Conservation (phyloP, 2,329 filamentous ascomycete genomes). For the Sarocladium brachiariae region DNA sequence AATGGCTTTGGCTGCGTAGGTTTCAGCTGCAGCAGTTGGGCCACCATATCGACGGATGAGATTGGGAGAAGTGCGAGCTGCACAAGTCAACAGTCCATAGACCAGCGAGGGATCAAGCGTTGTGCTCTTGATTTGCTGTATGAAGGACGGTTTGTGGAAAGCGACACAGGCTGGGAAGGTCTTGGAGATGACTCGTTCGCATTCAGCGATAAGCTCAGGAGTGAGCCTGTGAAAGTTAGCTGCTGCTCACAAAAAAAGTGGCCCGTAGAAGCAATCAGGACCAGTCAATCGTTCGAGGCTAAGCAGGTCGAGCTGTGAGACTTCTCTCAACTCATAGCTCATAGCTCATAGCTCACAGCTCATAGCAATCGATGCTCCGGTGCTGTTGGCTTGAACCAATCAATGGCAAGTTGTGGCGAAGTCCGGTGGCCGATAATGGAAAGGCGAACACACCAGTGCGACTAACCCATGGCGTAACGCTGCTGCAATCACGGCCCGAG, state of each 20-base stretch:
- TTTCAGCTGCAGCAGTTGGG: slow-evolving; percentile 50
- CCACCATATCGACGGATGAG: slow-evolving; percentile 53
- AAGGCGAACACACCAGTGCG: too few relatives aligned
- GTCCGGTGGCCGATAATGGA: background rate
- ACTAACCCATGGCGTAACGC: background rate
- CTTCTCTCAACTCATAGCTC: background rate
- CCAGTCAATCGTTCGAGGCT: too few relatives aligned
- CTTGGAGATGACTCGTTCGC: slow-evolving; percentile 54
- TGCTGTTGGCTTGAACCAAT: background rate
- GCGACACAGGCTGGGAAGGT: slow-evolving; percentile 55
- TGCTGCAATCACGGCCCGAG: background rate
- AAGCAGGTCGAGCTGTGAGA: slow-evolving; percentile 9
- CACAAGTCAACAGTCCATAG: slow-evolving; percentile 51
- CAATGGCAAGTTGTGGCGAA: background rate
- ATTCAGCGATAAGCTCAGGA: slow-evolving; percentile 51
- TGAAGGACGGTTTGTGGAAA: slow-evolving; percentile 56
- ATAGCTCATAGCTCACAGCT: too few relatives aligned
- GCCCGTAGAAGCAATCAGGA: background rate
- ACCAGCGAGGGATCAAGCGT: slow-evolving; percentile 49
- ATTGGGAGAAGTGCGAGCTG: slow-evolving; percentile 47
- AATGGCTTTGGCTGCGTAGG: slow-evolving; percentile 52
- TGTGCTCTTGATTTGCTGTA: slow-evolving; percentile 52
- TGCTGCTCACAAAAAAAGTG: slow-evolving; percentile 15
- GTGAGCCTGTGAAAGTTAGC: slow-evolving; percentile 36
- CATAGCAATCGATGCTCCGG: background rate